These are phyloP conservation scores for Hypoxylon trugodes DNA, from an alignment of 495 filamentous ascomycete species.

Conservation along the genomic window DNA sequence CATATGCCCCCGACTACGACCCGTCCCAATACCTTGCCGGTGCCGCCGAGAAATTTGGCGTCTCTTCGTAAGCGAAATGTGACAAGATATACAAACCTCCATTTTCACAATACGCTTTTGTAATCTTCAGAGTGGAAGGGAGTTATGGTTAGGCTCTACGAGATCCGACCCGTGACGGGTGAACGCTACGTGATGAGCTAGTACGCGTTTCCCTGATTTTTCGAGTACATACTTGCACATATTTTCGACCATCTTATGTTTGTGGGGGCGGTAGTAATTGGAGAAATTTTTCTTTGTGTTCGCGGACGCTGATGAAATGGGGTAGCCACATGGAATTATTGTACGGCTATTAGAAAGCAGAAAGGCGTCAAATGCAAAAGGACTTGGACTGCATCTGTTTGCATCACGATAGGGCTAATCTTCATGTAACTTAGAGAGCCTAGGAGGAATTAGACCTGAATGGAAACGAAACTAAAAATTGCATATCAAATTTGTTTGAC, in stretches of 20 bases:
- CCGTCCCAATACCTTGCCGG: constrained; percentile 53
- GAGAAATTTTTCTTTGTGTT: constrained; percentile 33
- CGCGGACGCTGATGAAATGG: constrained; percentile 30
- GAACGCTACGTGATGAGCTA: constrained; percentile 34
- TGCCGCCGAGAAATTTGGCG: constrained; percentile 58
- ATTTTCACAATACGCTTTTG: constrained; percentile 43
- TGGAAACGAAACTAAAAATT: constrained; percentile 27
- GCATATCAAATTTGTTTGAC: neutral
- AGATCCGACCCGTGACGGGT: constrained; percentile 18
- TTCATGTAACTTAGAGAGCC: constrained; percentile 40
- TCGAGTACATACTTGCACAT: constrained; percentile 44
- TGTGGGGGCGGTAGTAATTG: constrained; percentile 33
- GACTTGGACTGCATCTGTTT: constrained; percentile 35
- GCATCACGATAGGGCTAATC: constrained; percentile 36
- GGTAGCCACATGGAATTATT: constrained; percentile 19
- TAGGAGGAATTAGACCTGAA: constrained; percentile 30
- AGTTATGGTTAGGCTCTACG: constrained; percentile 16
- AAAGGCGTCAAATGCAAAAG: constrained; percentile 36
- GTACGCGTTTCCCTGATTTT: constrained; percentile 36
- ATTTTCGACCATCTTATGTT: constrained; percentile 24
- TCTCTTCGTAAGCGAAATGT: constrained; percentile 40
- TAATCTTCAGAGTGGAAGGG: constrained; percentile 42
- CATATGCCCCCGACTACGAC: constrained; percentile 57
- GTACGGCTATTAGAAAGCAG: constrained; percentile 37
- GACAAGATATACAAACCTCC: constrained; percentile 20